Conservation (phyloP, 2,329 filamentous ascomycete species). For the Aspergillus arachidicola region DNA sequence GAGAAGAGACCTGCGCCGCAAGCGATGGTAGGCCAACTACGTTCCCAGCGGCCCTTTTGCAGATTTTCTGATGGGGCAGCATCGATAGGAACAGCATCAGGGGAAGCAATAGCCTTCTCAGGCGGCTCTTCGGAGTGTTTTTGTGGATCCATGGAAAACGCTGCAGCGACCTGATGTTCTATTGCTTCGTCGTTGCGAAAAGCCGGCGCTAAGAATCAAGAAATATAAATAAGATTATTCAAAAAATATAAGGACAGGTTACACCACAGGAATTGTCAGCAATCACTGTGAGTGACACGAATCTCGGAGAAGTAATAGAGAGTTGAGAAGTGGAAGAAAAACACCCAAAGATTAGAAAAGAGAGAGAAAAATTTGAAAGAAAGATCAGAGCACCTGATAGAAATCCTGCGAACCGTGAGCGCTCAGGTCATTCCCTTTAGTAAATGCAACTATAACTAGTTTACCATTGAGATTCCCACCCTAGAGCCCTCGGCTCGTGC, state of each 20-base stretch:
- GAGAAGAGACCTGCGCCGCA: constrained; percentile 89
- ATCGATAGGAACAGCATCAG: constrained; percentile 18
- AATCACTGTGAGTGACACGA: background rate
- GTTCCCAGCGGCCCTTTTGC: constrained; percentile 51
- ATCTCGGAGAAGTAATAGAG: background rate
- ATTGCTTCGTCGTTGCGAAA: background rate
- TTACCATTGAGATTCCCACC: background rate
- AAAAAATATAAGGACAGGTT: background rate
- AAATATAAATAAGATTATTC: background rate
- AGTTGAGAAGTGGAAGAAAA: background rate
- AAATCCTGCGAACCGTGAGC: background rate
- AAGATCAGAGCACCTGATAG: constrained; percentile 2
- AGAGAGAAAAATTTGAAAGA: background rate
- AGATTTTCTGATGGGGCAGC: constrained; percentile 28
- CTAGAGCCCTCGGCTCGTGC: background rate
- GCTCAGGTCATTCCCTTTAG: background rate
- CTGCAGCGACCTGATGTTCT: background rate
- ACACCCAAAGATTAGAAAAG: background rate
- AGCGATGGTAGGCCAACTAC: constrained; percentile 75
- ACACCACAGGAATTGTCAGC: background rate
- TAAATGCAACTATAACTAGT: constrained; percentile 1
- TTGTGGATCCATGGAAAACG: constrained; percentile 3
- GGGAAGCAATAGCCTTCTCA: constrained; percentile 7
- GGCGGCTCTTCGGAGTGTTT: constrained; percentile 1
- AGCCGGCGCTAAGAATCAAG: background rate